phyloP scores from a whole-genome alignment of 2,329 filamentous ascomycete genomes.

The Chrysoporthe deuterocubensis region DNA sequence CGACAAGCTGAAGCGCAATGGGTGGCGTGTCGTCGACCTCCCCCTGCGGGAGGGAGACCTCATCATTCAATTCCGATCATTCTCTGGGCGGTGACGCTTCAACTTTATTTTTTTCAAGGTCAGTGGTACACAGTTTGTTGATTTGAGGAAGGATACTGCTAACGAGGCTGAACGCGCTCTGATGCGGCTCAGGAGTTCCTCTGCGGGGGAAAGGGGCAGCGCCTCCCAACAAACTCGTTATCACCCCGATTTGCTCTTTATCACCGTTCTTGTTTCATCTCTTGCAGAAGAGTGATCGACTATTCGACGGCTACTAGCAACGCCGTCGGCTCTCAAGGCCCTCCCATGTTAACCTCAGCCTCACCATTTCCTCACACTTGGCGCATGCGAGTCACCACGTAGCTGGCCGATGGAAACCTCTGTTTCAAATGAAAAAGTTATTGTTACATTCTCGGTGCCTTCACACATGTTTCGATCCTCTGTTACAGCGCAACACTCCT shows the following conservation, averaged over 20 bases:
- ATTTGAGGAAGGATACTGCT: constrained; percentile 35
- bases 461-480: background rate
- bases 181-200: background rate
- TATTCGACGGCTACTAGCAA: background rate
- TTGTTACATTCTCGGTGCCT: background rate
- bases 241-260: background rate
- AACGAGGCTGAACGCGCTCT: constrained; percentile 27
- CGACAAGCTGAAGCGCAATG: constrained; percentile 40
- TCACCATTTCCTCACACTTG: background rate
- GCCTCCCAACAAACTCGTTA: background rate
- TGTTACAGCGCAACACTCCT: background rate
- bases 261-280: background rate
- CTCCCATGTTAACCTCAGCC: background rate
- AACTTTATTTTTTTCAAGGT: constrained; percentile 35
- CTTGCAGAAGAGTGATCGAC: background rate
- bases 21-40: constrained; percentile 36
- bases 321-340: background rate
- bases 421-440: background rate
- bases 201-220: too few relatives aligned
- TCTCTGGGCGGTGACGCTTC: constrained; percentile 40
- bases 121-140: constrained; percentile 29
- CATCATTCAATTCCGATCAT: constrained; percentile 41
- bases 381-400: background rate
- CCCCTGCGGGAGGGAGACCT: constrained; percentile 25
- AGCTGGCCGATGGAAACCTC: background rate